phyloP scores from a whole-genome alignment of 108 stramenopile species.

The Skeletonema costatum region DNA sequence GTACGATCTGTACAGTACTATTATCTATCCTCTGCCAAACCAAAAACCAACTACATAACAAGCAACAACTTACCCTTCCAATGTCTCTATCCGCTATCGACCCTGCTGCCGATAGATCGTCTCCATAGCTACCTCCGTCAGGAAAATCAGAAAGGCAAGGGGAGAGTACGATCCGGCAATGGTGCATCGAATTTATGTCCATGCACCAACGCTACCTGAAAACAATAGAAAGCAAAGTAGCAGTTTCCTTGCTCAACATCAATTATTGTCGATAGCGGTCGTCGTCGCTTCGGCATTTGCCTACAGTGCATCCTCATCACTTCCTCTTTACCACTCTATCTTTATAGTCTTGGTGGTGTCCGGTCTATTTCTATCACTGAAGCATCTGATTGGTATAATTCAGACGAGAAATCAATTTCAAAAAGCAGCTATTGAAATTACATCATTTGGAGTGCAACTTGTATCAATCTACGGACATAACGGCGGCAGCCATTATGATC shows the following conservation, averaged over 20 bases:
- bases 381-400: neutral
- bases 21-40: no score
- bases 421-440: slow-evolving; percentile 33
- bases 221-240: neutral
- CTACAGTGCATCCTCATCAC: neutral
- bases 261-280: neutral
- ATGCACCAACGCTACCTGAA: neutral
- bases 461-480: slow-evolving; percentile 10
- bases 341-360: neutral
- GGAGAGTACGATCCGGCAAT: neutral
- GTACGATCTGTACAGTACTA: no score
- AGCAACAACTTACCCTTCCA: no score
- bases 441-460: slow-evolving; percentile 26
- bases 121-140: neutral
- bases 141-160: neutral
- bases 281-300: neutral
- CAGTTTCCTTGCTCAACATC: neutral
- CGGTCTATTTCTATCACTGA: neutral
- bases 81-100: no score
- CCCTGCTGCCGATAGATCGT: neutral
- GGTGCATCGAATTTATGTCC: neutral
- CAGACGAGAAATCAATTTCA: slow-evolving; percentile 1
- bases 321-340: neutral
- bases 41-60: no score
- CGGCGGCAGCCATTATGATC: neutral